These are phyloP conservation scores for Aegilops sharonensis DNA, from an alignment of 176 grass and related monocot species.

Conservation along the genomic window DNA sequence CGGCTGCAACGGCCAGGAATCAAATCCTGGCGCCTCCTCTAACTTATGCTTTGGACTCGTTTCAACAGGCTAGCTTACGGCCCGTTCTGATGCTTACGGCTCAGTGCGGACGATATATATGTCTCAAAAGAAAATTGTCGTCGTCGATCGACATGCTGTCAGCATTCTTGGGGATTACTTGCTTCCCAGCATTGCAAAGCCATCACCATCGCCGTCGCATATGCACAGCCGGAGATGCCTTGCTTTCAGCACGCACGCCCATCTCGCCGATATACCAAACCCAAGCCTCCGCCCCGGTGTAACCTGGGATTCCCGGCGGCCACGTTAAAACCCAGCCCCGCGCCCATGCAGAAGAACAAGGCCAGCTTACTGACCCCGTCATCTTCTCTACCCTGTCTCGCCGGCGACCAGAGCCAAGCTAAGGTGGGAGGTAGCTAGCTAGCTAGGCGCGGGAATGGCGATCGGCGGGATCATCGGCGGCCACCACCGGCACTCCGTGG, in stretches of 20 bases:
- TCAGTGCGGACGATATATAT: no score
- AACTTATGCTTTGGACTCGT: neutral
- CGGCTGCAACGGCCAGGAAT: no score
- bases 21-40: no score
- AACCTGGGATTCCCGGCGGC: constrained; percentile 33
- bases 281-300: constrained; percentile 33
- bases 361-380: neutral
- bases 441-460: constrained; percentile 28
- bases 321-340: constrained; percentile 31
- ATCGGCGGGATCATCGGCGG: constrained; percentile 29
- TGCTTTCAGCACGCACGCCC: constrained; percentile 25
- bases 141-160: neutral
- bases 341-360: constrained; percentile 17
- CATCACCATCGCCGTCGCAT: neutral
- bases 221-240: constrained; percentile 23
- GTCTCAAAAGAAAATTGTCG: no score
- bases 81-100: no score
- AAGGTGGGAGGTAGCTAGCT: no score
- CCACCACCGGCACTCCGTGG: constrained; percentile 11
- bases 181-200: constrained; percentile 34
- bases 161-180: constrained; percentile 12
- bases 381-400: neutral
- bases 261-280: constrained; percentile 45
- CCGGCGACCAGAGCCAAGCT: neutral
- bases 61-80: no score